phyloP scores from a whole-genome alignment of 2,329 filamentous ascomycete genomes.

The Fusarium solani-melongenae region DNA sequence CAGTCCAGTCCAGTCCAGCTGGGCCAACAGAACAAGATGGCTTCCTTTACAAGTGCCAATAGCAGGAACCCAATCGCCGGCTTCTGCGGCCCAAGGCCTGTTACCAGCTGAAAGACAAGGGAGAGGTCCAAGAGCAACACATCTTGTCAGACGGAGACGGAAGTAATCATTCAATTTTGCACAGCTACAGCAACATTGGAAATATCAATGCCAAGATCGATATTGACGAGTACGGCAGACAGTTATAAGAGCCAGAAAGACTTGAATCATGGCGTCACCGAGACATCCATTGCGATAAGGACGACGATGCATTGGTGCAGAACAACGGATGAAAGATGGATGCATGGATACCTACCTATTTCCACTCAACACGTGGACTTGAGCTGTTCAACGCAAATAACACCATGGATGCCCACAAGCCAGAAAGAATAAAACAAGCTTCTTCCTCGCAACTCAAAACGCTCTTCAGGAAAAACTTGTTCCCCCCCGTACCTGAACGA shows the following conservation, averaged over 20 bases:
- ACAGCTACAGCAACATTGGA: neutral
- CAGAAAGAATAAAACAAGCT: neutral
- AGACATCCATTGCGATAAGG: neutral
- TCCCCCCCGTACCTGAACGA: conserved; percentile 3
- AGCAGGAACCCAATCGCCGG: neutral
- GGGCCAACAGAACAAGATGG: conserved; percentile 25
- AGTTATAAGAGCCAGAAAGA: neutral
- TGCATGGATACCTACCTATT: neutral
- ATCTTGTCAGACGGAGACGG: neutral
- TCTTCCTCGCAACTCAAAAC: neutral
- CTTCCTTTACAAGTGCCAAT: conserved; percentile 21
- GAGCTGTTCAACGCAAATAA: neutral
- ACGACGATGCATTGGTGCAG: neutral
- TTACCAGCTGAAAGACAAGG: neutral
- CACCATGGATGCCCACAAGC: conserved; percentile 19
- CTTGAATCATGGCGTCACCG: neutral
- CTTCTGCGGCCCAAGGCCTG: conserved; percentile 4
- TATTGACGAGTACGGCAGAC: neutral
- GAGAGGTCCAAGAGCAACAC: neutral
- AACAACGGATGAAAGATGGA: neutral
- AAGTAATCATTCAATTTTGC: neutral
- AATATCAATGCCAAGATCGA: neutral
- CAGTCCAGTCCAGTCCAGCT: neutral
- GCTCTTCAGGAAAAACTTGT: conserved; percentile 13
- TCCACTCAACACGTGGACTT: neutral